These are phyloP conservation scores for Pestalotiopsis sp. DNA, from an alignment of 2,329 filamentous ascomycete genomes.

Conservation along the genomic window DNA sequence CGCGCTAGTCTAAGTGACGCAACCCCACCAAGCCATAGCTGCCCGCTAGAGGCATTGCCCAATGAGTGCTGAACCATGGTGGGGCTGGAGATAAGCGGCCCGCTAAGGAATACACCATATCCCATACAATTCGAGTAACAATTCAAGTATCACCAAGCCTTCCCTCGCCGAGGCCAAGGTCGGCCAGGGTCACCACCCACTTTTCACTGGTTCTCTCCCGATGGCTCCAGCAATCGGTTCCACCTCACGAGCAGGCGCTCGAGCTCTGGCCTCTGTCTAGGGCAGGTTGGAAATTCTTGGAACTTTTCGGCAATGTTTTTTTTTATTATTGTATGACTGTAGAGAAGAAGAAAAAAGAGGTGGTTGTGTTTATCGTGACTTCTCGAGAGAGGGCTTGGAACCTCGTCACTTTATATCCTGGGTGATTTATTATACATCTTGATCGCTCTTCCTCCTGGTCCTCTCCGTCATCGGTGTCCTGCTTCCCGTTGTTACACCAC, in stretches of 20 bases:
- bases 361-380: background rate
- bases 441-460: background rate
- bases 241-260: background rate
- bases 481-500: background rate
- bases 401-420: background rate
- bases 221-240: background rate
- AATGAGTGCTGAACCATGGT: background rate
- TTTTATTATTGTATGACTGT: background rate
- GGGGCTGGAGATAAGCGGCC: slow-evolving; percentile 11
- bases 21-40: slow-evolving; percentile 5
- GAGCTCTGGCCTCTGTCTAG: background rate
- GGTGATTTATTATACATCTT: background rate
- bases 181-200: background rate
- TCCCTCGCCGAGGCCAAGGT: background rate
- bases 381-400: background rate
- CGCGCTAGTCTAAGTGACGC: slow-evolving; percentile 1
- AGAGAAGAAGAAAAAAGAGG: background rate
- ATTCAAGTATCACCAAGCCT: background rate
- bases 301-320: background rate
- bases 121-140: background rate
- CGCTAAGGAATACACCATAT: background rate
- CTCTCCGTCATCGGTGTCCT: background rate
- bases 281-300: background rate
- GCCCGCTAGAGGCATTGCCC: slow-evolving; percentile 1
- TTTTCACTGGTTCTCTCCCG: background rate